phyloP scores from a whole-genome alignment of 257 asterid species.

The Ehretia macrophylla region DNA sequence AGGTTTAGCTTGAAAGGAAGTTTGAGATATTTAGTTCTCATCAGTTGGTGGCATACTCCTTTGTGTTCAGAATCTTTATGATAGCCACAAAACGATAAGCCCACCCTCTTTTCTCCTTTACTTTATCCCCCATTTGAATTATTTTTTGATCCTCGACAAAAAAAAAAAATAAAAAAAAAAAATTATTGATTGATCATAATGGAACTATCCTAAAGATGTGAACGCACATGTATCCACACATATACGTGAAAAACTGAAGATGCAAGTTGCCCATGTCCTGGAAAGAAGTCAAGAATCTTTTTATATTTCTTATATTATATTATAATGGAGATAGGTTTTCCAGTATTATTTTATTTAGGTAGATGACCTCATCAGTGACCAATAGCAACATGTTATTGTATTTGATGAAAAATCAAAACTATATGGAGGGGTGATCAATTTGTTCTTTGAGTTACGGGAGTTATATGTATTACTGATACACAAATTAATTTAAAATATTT shows the following conservation, averaged over 20 bases:
- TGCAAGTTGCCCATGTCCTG: constrained; percentile 7
- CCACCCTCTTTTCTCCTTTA: background rate
- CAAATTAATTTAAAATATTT: no score
- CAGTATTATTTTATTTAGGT: background rate
- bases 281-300: constrained; percentile 5
- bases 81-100: no score
- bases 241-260: background rate
- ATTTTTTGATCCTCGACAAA: background rate
- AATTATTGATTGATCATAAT: background rate
- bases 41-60: no score
- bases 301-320: constrained; percentile 4
- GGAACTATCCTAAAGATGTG: background rate
- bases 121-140: background rate
- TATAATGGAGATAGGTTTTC: background rate
- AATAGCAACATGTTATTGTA: no score
- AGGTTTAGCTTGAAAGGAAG: no score
- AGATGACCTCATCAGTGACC: background rate
- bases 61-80: no score
- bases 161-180: no score
- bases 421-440: no score
- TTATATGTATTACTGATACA: no score
- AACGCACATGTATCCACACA: background rate
- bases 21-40: no score
- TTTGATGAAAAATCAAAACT: no score
- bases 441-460: no score